Evolutionary conservation across 1,284 basidiomycete species (phyloP).

Genomic region (Filobasidium uniguttulatum): DNA sequence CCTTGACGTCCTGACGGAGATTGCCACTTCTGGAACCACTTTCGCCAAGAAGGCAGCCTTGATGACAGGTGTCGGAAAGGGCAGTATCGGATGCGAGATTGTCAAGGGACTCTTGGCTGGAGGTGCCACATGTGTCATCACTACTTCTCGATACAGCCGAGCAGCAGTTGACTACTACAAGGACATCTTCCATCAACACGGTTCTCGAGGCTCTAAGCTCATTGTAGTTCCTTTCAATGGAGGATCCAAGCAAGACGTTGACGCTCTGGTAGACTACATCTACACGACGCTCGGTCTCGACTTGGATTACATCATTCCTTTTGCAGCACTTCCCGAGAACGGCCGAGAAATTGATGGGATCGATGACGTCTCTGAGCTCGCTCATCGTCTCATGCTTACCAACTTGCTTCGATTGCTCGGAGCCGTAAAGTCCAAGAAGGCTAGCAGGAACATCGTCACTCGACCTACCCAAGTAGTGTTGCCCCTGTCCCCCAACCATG

Average conservation of each 20-base stretch:
- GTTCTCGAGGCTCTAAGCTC: conserved; percentile 84
- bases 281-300: conserved; percentile 88
- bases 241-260: conserved; percentile 86
- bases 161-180: conserved; percentile 97
- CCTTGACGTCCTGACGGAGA: conserved; percentile 90
- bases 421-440: conserved; percentile 95
- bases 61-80: conserved; percentile 92
- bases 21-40: conserved; percentile 91
- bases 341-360: conserved; percentile 93
- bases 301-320: conserved; percentile 94
- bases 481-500: conserved; percentile 94
- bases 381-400: conserved; percentile 88
- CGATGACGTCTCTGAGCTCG: conserved; percentile 94
- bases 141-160: conserved; percentile 88
- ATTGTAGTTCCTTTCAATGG: conserved; percentile 99
- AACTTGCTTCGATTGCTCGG: conserved; percentile 91
- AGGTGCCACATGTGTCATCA: conserved; percentile 90
- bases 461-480: conserved; percentile 96
- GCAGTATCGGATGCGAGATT: conserved; percentile 93
- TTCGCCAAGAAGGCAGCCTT: conserved; percentile 98
- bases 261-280: conserved; percentile 94
- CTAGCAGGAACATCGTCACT: conserved; percentile 86
- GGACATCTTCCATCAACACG: conserved; percentile 89
- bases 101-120: conserved; percentile 92
- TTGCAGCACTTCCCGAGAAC: conserved; percentile 96